phyloP scores from a whole-genome alignment of 1,284 basidiomycete species.

The Apiotrichum montevideense region DNA sequence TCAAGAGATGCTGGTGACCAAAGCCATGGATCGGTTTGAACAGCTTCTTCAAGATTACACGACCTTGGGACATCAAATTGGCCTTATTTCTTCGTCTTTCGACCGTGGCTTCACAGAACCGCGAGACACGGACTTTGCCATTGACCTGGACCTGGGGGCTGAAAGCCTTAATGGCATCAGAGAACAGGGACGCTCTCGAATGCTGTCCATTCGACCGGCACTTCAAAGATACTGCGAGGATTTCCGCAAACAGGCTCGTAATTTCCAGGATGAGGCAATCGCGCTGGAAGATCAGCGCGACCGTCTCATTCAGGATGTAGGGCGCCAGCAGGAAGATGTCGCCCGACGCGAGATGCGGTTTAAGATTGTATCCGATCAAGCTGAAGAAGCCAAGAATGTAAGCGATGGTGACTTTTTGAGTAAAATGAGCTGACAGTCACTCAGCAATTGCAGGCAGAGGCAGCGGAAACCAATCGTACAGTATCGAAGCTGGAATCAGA shows the following conservation, averaged over 20 bases:
- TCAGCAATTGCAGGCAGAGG: slow-evolving; percentile 33
- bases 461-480: slow-evolving; percentile 27
- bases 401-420: slow-evolving; percentile 26
- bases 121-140: slow-evolving; percentile 55
- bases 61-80: slow-evolving; percentile 63
- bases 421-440: neutral
- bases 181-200: slow-evolving; percentile 57
- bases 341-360: slow-evolving; percentile 55
- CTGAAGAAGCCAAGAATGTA: slow-evolving; percentile 69
- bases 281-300: slow-evolving; percentile 72
- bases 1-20: slow-evolving; percentile 69
- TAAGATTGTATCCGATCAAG: slow-evolving; percentile 54
- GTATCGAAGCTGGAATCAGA: slow-evolving; percentile 35
- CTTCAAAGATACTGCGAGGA: slow-evolving; percentile 62
- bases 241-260: slow-evolving; percentile 60
- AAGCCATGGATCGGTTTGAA: slow-evolving; percentile 69
- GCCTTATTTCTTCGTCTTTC: slow-evolving; percentile 52
- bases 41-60: slow-evolving; percentile 69
- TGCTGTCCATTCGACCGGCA: slow-evolving; percentile 63
- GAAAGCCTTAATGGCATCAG: slow-evolving; percentile 61
- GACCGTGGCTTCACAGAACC: neutral
- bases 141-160: slow-evolving; percentile 68
- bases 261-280: slow-evolving; percentile 65
- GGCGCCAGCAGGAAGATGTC: slow-evolving; percentile 58
- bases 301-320: slow-evolving; percentile 50